Evolutionary conservation across 2,329 filamentous ascomycete species (phyloP).

Genomic region (Boeremia lycopersici): DNA sequence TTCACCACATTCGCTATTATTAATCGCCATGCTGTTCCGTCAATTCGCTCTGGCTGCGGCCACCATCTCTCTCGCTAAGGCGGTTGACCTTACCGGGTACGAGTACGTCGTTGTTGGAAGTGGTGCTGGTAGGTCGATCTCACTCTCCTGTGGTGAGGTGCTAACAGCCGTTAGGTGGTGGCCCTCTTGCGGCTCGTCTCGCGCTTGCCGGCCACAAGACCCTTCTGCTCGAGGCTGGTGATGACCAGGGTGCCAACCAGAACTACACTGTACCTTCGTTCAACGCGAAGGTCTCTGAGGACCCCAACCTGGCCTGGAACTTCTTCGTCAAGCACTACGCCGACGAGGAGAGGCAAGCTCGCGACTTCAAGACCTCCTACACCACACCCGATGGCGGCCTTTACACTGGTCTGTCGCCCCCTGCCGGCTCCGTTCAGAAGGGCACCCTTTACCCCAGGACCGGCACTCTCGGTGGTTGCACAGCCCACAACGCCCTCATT

Average conservation of each 20-base stretch:
- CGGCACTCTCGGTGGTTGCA: conserved; percentile 63
- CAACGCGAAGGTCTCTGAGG: conserved; percentile 60
- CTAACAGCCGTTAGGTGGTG: conserved; percentile 23
- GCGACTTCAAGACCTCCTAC: conserved; percentile 66
- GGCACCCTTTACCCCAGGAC: conserved; percentile 65
- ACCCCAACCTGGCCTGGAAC: conserved; percentile 64
- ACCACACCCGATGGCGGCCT: conserved; percentile 46
- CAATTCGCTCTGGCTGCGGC: conserved; percentile 27
- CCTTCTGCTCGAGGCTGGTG: conserved; percentile 66
- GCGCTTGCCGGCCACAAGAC: conserved; percentile 65
- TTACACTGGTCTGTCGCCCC: conserved; percentile 59
- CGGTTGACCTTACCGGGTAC: conserved; percentile 51
- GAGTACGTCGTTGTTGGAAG: conserved; percentile 69
- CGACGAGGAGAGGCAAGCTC: conserved; percentile 58
- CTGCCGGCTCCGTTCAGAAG: conserved; percentile 57
- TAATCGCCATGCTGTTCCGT: conserved; percentile 31
- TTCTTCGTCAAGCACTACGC: conserved; percentile 69
- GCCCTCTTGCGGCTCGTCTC: conserved; percentile 57
- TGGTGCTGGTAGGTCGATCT: conserved; percentile 29
- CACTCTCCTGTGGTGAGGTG: too few relatives aligned
- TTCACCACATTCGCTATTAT: conserved; percentile 5
- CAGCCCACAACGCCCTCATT: conserved; percentile 67
- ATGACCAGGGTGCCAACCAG: conserved; percentile 59
- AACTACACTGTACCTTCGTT: conserved; percentile 63
- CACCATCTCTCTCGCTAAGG: conserved; percentile 29